A percentile compares a stretch with the other conserved stretches of the same genome.
These are phyloP conservation scores for Platanus orientalis DNA, from an alignment of 164 flowering plant genomes.

Conservation along the genomic window DNA sequence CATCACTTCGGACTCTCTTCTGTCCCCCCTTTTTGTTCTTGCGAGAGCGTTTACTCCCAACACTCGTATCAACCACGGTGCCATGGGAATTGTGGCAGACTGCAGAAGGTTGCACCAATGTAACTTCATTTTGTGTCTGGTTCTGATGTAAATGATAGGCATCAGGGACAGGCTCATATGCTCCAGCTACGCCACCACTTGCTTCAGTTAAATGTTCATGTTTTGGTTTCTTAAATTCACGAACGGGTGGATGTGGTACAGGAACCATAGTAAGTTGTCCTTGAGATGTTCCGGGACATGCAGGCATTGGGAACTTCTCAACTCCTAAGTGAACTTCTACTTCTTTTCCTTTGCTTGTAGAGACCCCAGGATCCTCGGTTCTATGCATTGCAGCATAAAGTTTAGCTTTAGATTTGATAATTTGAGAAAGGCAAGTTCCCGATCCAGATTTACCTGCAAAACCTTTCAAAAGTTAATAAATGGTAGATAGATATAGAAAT, in stretches of 20 bases:
- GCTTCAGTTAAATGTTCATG: conserved; percentile 6
- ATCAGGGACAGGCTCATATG: not conserved
- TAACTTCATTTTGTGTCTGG: not conserved
- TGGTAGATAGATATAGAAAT: too few relatives aligned
- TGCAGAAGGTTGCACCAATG: not conserved
- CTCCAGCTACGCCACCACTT: conserved; percentile 10
- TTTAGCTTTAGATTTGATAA: conserved; percentile 43
- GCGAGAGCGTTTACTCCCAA: conserved; percentile 1
- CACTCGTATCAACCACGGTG: not conserved
- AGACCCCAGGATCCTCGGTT: conserved; percentile 11
- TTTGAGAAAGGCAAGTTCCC: conserved; percentile 29
- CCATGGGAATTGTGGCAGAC: not conserved
- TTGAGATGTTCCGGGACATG: conserved; percentile 8
- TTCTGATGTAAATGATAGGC: not conserved
- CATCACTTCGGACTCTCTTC: conserved; percentile 8
- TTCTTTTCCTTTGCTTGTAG: conserved; percentile 6
- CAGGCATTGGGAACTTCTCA: not conserved
- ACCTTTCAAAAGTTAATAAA: not conserved
- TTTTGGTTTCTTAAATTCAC: conserved; percentile 16
- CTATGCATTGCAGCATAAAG: conserved; percentile 30
- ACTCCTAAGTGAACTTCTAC: not conserved
- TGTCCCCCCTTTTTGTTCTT: conserved; percentile 5
- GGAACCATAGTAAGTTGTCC: too few relatives aligned
- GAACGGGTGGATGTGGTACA: conserved; percentile 5
- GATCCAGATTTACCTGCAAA: conserved; percentile 30